phyloP scores from a whole-genome alignment of 305 asterid genomes.

The Striga hermonthica region DNA sequence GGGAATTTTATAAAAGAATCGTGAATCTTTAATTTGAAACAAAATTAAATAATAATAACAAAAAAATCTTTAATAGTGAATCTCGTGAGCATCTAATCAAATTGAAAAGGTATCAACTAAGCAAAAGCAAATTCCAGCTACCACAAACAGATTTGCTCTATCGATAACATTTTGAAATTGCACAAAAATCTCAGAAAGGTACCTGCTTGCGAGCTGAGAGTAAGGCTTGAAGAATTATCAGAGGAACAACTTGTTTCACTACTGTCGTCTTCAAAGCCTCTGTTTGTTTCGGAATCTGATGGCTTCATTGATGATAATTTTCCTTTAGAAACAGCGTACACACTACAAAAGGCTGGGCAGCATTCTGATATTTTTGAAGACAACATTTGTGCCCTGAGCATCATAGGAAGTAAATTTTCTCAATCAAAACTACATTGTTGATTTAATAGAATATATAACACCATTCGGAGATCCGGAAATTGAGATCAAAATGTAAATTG shows the following conservation, averaged over 20 bases:
- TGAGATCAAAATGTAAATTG: background rate
- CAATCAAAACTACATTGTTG: constrained; percentile 10
- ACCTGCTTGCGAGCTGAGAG: constrained; percentile 55
- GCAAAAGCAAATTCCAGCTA: no score
- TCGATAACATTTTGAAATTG: no score
- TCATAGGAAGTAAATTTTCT: constrained; percentile 16
- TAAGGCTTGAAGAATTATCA: constrained; percentile 44
- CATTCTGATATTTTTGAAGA: constrained; percentile 60
- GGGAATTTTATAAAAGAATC: no score
- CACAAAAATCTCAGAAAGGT: background rate
- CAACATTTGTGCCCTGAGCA: constrained; percentile 49
- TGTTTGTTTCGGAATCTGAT: constrained; percentile 52
- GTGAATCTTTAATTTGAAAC: background rate
- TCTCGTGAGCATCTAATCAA: background rate
- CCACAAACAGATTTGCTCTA: no score
- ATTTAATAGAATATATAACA: background rate
- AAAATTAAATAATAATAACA: no score
- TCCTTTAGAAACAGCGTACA: constrained; percentile 78
- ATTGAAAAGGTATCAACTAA: background rate
- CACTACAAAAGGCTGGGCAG: constrained; percentile 62
- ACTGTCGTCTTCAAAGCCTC: constrained; percentile 44
- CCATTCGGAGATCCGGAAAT: background rate
- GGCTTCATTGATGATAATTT: constrained; percentile 61
- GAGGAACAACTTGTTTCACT: constrained; percentile 51
- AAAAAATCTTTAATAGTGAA: no score